phyloP scores from a whole-genome alignment of 108 stramenopile genomes.

The Conticribra guillardii region DNA sequence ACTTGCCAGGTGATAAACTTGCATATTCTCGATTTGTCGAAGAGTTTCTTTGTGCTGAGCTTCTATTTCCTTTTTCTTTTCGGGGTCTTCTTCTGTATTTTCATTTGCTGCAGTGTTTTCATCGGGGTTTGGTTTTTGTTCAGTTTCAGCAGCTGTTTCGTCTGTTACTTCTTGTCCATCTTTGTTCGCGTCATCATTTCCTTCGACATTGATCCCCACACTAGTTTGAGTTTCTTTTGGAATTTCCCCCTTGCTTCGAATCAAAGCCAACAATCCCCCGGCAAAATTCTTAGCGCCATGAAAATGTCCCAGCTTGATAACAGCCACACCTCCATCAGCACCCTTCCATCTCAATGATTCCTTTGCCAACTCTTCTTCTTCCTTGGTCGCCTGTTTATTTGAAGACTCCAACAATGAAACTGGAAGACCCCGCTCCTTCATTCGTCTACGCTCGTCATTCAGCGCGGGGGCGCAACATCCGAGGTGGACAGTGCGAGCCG shows the following conservation, averaged over 20 bases:
- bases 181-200: slow-evolving; percentile 2
- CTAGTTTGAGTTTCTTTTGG: neutral
- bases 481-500: slow-evolving; percentile 42
- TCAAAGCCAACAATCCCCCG: slow-evolving; percentile 27
- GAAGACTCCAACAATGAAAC: neutral
- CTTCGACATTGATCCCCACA: neutral
- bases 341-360: slow-evolving; percentile 18
- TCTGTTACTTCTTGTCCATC: neutral
- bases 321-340: slow-evolving; percentile 34
- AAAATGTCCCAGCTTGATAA: slow-evolving; percentile 38
- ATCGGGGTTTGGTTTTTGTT: too few species aligned
- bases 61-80: slow-evolving; percentile 22
- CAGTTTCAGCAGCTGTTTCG: neutral
- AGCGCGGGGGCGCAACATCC: slow-evolving; percentile 24
- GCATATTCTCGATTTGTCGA: slow-evolving; percentile 9
- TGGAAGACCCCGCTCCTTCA: slow-evolving; percentile 36
- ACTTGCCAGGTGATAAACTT: slow-evolving; percentile 28
- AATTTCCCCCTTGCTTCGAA: slow-evolving; percentile 8
- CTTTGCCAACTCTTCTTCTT: neutral
- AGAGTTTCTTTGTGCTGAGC: slow-evolving; percentile 33
- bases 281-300: slow-evolving; percentile 38
- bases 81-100: slow-evolving; percentile 1
- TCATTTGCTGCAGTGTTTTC: neutral
- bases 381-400: neutral
- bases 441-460: slow-evolving; percentile 17